Base-by-base conservation (phyloP, 2,329 filamentous ascomycete species). In the Chrysoporthe cubensis region DNA sequence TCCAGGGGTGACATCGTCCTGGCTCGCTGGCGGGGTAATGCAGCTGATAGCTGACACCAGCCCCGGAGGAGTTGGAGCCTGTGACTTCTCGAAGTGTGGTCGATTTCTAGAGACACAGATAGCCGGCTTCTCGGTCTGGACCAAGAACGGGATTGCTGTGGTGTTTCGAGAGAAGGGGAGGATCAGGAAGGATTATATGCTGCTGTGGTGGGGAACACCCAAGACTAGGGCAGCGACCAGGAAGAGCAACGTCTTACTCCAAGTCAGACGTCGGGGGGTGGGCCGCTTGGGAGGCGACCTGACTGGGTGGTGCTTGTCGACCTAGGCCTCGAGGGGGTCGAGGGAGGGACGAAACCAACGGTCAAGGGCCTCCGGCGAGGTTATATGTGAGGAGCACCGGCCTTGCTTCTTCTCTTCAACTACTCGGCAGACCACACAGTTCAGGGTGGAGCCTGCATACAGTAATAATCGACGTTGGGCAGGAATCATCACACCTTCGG, bases 391-490 rank as follows among this genome's bases (percentile, higher is more conserved):
- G 32, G 34, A 57, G 37, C 37, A 7, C 37, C 34, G 26, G 50
- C 21, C 32, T 6, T 57, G 34, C 32, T 40, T n/a, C 16, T 7
- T 14, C n/a, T 14, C 32, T 40, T n/a, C 16, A 6, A 13, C n/a
- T 14, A 46, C 44, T 13, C 44, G 44, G 26, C 26, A 46, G 44
- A 46, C 11, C 44, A 46, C 44, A 46, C 44, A 18, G 14, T 14
- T 46, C 44, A 5, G 13, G 44, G 14, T 4, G 44, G 4, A 13
- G 18, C 44, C 13, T 7, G 18, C 44, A 46, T 40, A 40, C 37
- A 40, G 37, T 40, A 40, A n/a, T 32, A 57, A n/a, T 57, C 34
- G 54, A 57, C 54, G 54, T 57, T 57, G 54, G 54, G 54, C 54
- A 57, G 16, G 4, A 57, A 57, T 40, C 54, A n/a, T 9, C 54